Percentiles rank a stretch among this genome's conserved stretches.
Evolutionary conservation across 1,139 yeast species (phyloP).

Genomic region (Williopsis jadinii): DNA sequence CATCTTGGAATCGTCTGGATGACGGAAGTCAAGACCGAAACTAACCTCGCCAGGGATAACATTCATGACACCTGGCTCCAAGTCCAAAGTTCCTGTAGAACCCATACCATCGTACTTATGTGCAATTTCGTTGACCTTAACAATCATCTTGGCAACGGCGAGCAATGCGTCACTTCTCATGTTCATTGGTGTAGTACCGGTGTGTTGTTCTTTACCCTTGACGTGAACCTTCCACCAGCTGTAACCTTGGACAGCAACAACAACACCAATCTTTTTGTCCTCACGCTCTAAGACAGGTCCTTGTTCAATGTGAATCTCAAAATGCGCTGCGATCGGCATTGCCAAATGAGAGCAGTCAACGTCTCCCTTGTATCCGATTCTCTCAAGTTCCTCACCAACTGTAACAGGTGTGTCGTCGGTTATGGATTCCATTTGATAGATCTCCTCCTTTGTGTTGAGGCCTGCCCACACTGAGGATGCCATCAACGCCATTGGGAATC

Average conservation of each 20-base stretch:
- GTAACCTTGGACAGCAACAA: constrained; percentile 61
- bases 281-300: constrained; percentile 62
- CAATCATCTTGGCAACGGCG: constrained; percentile 50
- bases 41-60: constrained; percentile 57
- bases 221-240: constrained; percentile 52
- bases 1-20: constrained; percentile 40
- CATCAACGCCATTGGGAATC: constrained; percentile 63
- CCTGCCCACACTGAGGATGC: constrained; percentile 66
- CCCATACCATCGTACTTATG: constrained; percentile 43
- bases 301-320: constrained; percentile 71
- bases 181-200: constrained; percentile 69
- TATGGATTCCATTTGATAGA: constrained; percentile 45
- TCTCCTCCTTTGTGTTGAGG: constrained; percentile 36
- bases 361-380: constrained; percentile 58
- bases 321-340: constrained; percentile 60
- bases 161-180: constrained; percentile 57
- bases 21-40: constrained; percentile 54
- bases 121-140: constrained; percentile 51
- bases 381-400: constrained; percentile 45
- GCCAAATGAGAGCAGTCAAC: constrained; percentile 38
- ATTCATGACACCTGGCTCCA: constrained; percentile 56
- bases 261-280: constrained; percentile 53
- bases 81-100: constrained; percentile 50
- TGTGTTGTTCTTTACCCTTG: constrained; percentile 58
- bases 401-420: constrained; percentile 45